Conservation (phyloP, 129 eudicot species). For the Tanacetum coccineum region DNA sequence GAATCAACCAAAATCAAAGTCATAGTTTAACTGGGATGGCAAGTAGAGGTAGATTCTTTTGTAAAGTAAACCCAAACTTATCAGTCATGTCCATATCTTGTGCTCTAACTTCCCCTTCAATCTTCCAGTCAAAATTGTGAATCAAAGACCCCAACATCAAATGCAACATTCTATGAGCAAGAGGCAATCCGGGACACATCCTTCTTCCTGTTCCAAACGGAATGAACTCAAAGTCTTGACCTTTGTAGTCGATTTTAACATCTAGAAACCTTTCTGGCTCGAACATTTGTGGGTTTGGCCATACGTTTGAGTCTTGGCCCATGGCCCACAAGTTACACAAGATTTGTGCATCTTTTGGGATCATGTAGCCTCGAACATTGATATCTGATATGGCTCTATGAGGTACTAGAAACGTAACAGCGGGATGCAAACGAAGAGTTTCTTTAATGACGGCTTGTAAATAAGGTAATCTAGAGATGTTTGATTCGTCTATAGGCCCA, state of each 20-base stretch:
- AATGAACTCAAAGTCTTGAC: slow-evolving; percentile 38
- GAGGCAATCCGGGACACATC: slow-evolving; percentile 22
- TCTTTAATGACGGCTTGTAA: slow-evolving; percentile 48
- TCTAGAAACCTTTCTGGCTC: slow-evolving; percentile 47
- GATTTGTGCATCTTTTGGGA: slow-evolving; percentile 39
- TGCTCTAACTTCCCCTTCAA: slow-evolving; percentile 16
- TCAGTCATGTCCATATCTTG: slow-evolving; percentile 47
- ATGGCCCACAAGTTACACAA: slow-evolving; percentile 48
- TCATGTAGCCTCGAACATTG: slow-evolving; percentile 36
- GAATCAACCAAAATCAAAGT: slow-evolving; percentile 1
- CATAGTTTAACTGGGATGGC: slow-evolving; percentile 34
- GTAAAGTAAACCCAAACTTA: slow-evolving; percentile 43
- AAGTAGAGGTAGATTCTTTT: slow-evolving; percentile 33
- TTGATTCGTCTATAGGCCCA: slow-evolving; percentile 34
- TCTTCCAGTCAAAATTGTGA: slow-evolving; percentile 39
- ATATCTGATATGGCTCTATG: slow-evolving; percentile 35
- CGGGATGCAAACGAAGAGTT: slow-evolving; percentile 52
- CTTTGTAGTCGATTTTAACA: slow-evolving; percentile 26
- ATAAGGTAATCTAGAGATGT: slow-evolving; percentile 47
- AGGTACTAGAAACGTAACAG: slow-evolving; percentile 44
- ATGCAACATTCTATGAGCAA: slow-evolving; percentile 29
- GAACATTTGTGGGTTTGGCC: slow-evolving; percentile 31
- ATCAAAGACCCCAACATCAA: slow-evolving; percentile 42
- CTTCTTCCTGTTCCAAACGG: slow-evolving; percentile 55
- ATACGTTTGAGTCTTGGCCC: slow-evolving; percentile 36